Base-by-base conservation (phyloP, 2,329 filamentous ascomycete species). In the Pseudohalonectria lignicola region DNA sequence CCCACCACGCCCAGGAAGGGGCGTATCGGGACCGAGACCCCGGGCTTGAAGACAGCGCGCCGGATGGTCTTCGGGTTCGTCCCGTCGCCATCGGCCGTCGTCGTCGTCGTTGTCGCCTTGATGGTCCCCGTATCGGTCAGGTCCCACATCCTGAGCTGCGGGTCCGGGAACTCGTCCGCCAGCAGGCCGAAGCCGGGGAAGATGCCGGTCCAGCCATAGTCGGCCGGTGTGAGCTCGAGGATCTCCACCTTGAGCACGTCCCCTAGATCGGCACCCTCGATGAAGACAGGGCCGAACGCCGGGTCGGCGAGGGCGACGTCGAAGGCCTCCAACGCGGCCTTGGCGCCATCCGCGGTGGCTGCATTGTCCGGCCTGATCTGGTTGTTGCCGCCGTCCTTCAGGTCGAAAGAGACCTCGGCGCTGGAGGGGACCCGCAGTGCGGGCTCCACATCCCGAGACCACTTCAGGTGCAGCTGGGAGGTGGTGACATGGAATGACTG, bases 1-100 rank as follows among this genome's bases (percentile, higher is more conserved):
- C 69, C 70, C 43, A 72, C 64, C 21, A 70, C 60, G 16, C 70
- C 70, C 9, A 73, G 55, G 49, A 73, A 74, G 0, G 70, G 69
- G 17, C 61, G 55, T 10, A 70, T 54, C 1, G 69, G 67, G 25
- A 74, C 57, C 3, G 59, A 60, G 41, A 74, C 63, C 16, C 63
- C 63, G 10, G 61, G 51, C 34, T 63, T 66, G 51, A 73, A 68
- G 5, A 62, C 54, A 2, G 66, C 55, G 41, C 60, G 40, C 9
- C 39, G 42, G 7, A 39, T 39, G 6, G 32, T 12, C 29, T 9
- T 8, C 29, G n/a, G 8, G 8, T n/a, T n/a, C 29, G 8, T 15
- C 8, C 12, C 23, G 23, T 26, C 23, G 5, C 21, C 20, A 7
- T 26, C 23, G 23, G 23, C 23, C 8, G 8, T 31, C 6, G 29